These are phyloP conservation scores for Geotrichum ghanense DNA, from an alignment of 805 yeast genomes.

Conservation along the genomic window DNA sequence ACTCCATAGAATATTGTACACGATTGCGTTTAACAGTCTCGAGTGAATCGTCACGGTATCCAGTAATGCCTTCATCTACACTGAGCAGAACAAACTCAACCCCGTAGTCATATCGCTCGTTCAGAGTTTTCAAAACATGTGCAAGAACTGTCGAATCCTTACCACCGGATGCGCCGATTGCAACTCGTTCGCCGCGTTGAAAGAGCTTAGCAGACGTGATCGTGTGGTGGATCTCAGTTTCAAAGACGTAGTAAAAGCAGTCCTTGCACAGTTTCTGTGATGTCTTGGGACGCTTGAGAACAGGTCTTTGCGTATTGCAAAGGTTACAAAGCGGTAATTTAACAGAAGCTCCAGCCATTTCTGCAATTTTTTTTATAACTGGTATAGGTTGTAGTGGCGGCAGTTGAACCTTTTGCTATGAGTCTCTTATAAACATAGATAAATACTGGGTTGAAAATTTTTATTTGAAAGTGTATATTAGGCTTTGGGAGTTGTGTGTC, in stretches of 20 bases:
- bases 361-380: not conserved
- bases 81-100: constrained; percentile 72
- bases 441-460: too few relatives aligned
- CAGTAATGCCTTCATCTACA: constrained; percentile 94
- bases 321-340: constrained; percentile 50
- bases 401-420: too few relatives aligned
- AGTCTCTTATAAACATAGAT: too few relatives aligned
- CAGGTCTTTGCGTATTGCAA: constrained; percentile 74
- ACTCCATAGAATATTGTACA: constrained; percentile 67
- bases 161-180: constrained; percentile 98
- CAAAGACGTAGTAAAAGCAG: constrained; percentile 85
- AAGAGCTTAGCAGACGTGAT: constrained; percentile 62
- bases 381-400: too few relatives aligned
- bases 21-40: constrained; percentile 95
- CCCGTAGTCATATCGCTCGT: constrained; percentile 82
- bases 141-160: constrained; percentile 96
- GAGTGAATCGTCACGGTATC: constrained; percentile 92
- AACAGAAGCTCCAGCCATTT: constrained; percentile 1
- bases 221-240: constrained; percentile 90
- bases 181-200: constrained; percentile 72
- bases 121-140: constrained; percentile 70
- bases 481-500: too few relatives aligned
- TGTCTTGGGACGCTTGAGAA: constrained; percentile 85
- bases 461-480: too few relatives aligned
- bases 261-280: constrained; percentile 79